Evolutionary conservation across 352 stramenopile genomes (phyloP).

Genomic region (Phytophthora meadii): DNA sequence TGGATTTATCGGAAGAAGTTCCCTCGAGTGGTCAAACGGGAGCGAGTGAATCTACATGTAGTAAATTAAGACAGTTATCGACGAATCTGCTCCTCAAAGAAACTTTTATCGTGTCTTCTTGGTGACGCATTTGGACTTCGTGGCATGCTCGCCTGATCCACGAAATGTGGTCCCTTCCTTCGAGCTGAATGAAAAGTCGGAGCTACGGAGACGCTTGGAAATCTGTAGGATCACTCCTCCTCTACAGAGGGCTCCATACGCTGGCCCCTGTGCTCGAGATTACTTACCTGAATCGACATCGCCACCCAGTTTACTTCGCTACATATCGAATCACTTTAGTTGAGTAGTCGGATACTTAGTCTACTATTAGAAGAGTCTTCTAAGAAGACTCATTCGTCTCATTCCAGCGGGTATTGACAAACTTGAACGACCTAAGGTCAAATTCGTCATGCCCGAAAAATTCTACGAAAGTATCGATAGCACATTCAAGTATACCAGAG

Average conservation of each 20-base stretch:
- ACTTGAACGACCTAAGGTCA: too few relatives aligned
- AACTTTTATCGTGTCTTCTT: slow-evolving; percentile 9
- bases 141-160: slow-evolving; percentile 9
- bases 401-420: background rate
- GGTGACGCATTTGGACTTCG: background rate
- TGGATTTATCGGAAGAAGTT: slow-evolving; percentile 11
- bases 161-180: slow-evolving; percentile 24
- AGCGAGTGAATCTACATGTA: background rate
- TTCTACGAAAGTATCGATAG: too few relatives aligned
- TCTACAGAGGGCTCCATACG: slow-evolving; percentile 7
- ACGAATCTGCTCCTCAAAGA: slow-evolving; percentile 4
- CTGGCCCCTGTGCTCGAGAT: background rate
- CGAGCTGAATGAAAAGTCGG: slow-evolving; percentile 20
- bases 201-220: slow-evolving; percentile 7
- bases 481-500: too few relatives aligned
- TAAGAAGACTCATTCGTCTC: too few relatives aligned
- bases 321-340: background rate
- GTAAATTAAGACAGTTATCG: background rate
- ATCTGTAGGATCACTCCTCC: slow-evolving; percentile 9
- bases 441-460: too few relatives aligned
- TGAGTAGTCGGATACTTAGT: too few relatives aligned
- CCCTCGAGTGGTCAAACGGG: slow-evolving; percentile 4
- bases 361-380: too few relatives aligned
- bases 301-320: background rate
- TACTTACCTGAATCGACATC: background rate